Base-by-base conservation (phyloP, 345 rosid species). In the Arabidopsis thaliana region DNA sequence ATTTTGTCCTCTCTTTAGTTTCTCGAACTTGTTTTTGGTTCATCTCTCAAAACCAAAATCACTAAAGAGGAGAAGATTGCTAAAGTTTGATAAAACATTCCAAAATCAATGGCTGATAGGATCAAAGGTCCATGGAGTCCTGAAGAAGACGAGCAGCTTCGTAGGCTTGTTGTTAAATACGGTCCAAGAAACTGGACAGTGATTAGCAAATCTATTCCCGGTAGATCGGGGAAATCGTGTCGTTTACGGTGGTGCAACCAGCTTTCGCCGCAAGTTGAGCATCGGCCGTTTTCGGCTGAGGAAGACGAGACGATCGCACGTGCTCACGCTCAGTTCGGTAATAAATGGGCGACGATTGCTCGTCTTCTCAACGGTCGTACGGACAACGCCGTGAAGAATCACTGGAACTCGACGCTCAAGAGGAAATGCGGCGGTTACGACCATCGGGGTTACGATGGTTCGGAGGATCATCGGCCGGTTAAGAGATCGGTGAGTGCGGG, bases 121-220 rank as follows among this genome's bases (percentile, higher is more conserved):
- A 89, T 93, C 78, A 93, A 87, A 76, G 98, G 98, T 30, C 98
- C 98, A 13, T 93, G 98, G 98, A 93, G 97, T 68, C 96, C 97
- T 2, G 92, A 93, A 56, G 98, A 93, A 69, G 98, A 93, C 58
- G 97, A 93, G 24, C 86, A 87, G 55, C 85, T 93, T 9, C 85
- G 83, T 58, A 71, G 80, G 37, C 86, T 93, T 45, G 97, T 93
- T 0, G 82, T 83, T 25, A 83, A 74, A 60, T 87, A 91, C 74
- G 97, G 98, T 5, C 91, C 98, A 0, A 80, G 98, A 44, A 93
- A 93, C 74, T 93, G 98, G 98, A 87, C 98, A 12, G 74, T 87
- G 28, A 93, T 93, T 37, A 91, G 98, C 88, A 88, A 85, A 69
- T 88, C 98, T 14, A 94, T 94, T 16, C 93, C 98, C 6, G 98